A percentile compares a stretch with the other conserved stretches of the same genome.
Conservation (phyloP, 2,329 filamentous ascomycete genomes). For the Tolypocladium pustulatum region DNA sequence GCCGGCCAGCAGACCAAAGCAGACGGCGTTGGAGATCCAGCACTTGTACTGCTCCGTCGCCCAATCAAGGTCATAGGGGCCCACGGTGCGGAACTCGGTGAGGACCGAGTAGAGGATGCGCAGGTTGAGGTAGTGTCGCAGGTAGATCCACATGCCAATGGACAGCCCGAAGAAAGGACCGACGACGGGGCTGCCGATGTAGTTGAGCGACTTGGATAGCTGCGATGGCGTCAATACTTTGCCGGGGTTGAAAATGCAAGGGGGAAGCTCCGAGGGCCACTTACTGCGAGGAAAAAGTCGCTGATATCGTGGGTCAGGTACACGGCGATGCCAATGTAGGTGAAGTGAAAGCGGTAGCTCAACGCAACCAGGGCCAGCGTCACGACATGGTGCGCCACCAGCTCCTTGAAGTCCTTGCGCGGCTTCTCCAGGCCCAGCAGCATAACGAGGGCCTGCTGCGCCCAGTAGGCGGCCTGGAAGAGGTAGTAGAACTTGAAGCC, state of each 20-base stretch:
- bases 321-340: conserved; percentile 87
- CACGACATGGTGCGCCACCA: conserved; percentile 85
- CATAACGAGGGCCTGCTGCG: conserved; percentile 87
- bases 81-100: conserved; percentile 64
- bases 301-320: conserved; percentile 93
- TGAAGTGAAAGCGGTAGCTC: conserved; percentile 95
- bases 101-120: conserved; percentile 66
- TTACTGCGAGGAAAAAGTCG: conserved; percentile 77
- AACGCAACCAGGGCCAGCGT: conserved; percentile 73
- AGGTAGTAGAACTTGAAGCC: conserved; percentile 93
- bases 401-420: conserved; percentile 88
- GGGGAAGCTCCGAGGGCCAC: too few species aligned
- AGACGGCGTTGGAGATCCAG: conserved; percentile 56
- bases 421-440: conserved; percentile 84
- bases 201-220: conserved; percentile 85
- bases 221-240: background rate
- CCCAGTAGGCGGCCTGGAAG: conserved; percentile 90
- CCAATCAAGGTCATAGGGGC: conserved; percentile 69
- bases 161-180: conserved; percentile 77
- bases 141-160: conserved; percentile 76
- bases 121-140: conserved; percentile 78
- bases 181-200: conserved; percentile 68
- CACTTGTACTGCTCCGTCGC: conserved; percentile 69
- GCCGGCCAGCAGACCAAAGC: conserved; percentile 49
- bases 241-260: background rate